phyloP scores from a whole-genome alignment of 495 filamentous ascomycete species.

The Penicillium longicatenatum region DNA sequence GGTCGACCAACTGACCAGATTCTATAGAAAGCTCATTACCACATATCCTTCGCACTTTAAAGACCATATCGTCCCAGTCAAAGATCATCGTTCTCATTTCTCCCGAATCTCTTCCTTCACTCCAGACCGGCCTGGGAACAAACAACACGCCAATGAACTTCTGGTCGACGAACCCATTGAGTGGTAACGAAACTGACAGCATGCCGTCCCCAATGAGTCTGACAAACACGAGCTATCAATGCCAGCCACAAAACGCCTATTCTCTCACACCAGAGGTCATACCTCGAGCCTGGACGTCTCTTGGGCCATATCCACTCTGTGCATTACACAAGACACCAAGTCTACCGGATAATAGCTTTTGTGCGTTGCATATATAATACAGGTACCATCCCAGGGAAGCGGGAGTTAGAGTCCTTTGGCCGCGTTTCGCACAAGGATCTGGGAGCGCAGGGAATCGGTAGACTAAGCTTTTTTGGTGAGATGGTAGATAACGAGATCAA shows the following conservation, averaged over 20 bases:
- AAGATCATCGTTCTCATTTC: slow-evolving; percentile 2
- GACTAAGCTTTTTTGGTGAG: neutral
- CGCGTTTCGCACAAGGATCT: too few species aligned
- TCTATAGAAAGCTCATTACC: slow-evolving; percentile 22
- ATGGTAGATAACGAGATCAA: neutral
- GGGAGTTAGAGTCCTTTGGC: too few species aligned
- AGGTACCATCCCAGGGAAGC: neutral
- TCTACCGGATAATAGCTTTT: neutral
- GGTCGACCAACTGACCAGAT: neutral
- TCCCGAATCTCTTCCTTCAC: neutral
- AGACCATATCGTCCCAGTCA: neutral
- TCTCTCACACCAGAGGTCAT: neutral
- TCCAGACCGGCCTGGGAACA: neutral
- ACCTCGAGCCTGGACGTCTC: neutral
- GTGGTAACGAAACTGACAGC: too few species aligned
- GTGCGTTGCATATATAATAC: neutral
- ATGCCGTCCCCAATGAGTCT: too few species aligned
- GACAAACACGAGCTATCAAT: neutral
- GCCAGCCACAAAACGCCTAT: neutral
- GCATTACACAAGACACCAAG: neutral
- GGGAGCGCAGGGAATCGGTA: neutral
- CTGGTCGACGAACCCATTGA: neutral
- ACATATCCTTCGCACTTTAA: slow-evolving; percentile 16
- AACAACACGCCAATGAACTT: neutral
- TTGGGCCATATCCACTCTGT: neutral